Conservation (phyloP, 495 filamentous ascomycete species). For the Extremus antarcticus region DNA sequence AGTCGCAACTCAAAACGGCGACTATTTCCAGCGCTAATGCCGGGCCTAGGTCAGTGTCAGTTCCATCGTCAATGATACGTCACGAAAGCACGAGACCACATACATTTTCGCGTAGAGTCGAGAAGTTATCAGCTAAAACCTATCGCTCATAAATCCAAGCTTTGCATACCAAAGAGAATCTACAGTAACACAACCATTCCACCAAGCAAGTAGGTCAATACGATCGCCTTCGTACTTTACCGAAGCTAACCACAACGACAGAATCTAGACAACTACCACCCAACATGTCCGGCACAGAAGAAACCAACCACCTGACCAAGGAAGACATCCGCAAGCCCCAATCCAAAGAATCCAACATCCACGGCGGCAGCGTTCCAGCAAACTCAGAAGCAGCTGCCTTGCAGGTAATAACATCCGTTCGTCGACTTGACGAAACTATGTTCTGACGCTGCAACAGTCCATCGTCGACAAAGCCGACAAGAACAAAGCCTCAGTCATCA, state of each 20-base stretch:
- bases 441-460: conserved; percentile 31
- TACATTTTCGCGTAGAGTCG: too few relatives aligned
- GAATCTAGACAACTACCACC: not conserved
- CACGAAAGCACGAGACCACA: not conserved
- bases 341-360: conserved; percentile 33
- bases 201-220: too few relatives aligned
- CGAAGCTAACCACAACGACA: not conserved
- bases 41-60: too few relatives aligned
- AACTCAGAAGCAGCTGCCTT: conserved; percentile 36
- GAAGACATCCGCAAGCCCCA: conserved; percentile 45
- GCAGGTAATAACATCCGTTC: not conserved
- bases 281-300: conserved; percentile 36
- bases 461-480: conserved; percentile 29
- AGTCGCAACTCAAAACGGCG: not conserved
- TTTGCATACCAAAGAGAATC: too few relatives aligned
- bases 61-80: not conserved
- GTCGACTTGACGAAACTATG: too few relatives aligned
- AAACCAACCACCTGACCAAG: conserved; percentile 41
- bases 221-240: too few relatives aligned
- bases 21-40: not conserved
- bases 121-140: too few relatives aligned
- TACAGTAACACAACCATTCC: too few relatives aligned
- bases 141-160: too few relatives aligned
- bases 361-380: conserved; percentile 35
- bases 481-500: conserved; percentile 53